phyloP scores from a whole-genome alignment of 2,329 filamentous ascomycete species.

The Pseudogymnoascus sp. region DNA sequence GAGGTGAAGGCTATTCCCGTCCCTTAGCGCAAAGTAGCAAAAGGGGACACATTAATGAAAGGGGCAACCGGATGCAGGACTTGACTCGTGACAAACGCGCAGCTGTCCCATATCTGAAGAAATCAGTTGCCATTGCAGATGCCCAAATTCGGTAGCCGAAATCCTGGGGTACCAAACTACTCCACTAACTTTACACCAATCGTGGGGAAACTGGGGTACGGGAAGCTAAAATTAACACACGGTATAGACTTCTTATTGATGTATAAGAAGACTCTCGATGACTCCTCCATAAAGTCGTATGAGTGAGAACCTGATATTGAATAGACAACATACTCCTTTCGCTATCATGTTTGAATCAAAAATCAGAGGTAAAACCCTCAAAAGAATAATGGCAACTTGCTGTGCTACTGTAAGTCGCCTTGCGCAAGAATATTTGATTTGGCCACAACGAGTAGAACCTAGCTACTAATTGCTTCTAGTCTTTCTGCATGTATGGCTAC shows the following conservation, averaged over 20 bases:
- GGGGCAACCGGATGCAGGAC: neutral
- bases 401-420: neutral
- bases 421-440: neutral
- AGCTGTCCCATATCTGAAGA: neutral
- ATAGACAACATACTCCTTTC: neutral
- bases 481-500: conserved; percentile 26
- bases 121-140: neutral
- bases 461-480: conserved; percentile 4
- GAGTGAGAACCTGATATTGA: neutral
- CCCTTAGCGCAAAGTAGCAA: neutral
- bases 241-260: neutral
- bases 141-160: neutral
- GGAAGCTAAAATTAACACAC: neutral
- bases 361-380: neutral
- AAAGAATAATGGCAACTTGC: neutral
- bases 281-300: neutral
- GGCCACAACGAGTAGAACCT: neutral
- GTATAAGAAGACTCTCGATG: neutral
- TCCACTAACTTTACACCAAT: neutral
- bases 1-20: neutral
- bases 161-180: neutral
- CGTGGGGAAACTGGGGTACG: neutral
- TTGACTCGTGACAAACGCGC: neutral
- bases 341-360: neutral
- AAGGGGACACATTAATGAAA: neutral